Percentiles rank a stretch among this genome's conserved stretches.
These are phyloP conservation scores for Nannizziopsis barbatae DNA, from an alignment of 2,329 filamentous ascomycete species.

Conservation along the genomic window DNA sequence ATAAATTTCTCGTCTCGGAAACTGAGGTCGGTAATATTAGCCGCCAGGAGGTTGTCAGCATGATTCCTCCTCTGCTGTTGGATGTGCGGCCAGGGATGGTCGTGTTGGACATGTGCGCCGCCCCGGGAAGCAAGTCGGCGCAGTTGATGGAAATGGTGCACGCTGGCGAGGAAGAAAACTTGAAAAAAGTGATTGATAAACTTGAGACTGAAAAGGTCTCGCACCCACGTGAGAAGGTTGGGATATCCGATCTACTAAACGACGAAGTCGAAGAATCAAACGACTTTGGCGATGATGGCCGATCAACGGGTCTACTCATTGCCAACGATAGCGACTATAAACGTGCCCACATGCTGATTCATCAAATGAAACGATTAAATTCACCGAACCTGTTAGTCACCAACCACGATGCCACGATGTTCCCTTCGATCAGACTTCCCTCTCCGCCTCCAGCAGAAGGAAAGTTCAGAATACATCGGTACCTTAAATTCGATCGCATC, in stretches of 20 bases:
- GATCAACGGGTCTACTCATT: slow-evolving; percentile 81
- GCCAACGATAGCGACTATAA: slow-evolving; percentile 97
- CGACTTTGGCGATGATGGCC: slow-evolving; percentile 61
- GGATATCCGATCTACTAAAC: slow-evolving; percentile 19
- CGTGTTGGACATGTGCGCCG: slow-evolving; percentile 90
- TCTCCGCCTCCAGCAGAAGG: slow-evolving; percentile 44
- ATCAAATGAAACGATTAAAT: slow-evolving; percentile 93
- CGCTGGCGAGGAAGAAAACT: slow-evolving; percentile 76
- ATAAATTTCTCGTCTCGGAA: slow-evolving; percentile 95
- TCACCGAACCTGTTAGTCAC: slow-evolving; percentile 95
- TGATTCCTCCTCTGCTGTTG: slow-evolving; percentile 93
- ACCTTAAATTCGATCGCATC: slow-evolving; percentile 94
- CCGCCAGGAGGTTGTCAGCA: slow-evolving; percentile 93
- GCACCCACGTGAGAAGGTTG: slow-evolving; percentile 17
- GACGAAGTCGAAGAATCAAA: slow-evolving; percentile 42
- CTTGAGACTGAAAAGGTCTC: slow-evolving; percentile 44
- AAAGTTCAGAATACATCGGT: slow-evolving; percentile 48
- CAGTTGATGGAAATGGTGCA: slow-evolving; percentile 94
- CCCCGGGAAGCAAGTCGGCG: slow-evolving; percentile 91
- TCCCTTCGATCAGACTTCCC: slow-evolving; percentile 80
- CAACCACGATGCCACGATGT: slow-evolving; percentile 94
- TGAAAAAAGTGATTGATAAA: slow-evolving; percentile 57
- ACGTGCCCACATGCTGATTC: slow-evolving; percentile 90
- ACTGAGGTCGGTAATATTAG: slow-evolving; percentile 96
- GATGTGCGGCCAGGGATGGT: slow-evolving; percentile 85